Percentiles rank a stretch among this genome's conserved stretches.
phyloP scores from a whole-genome alignment of 257 asterid species.

The Solanum virginianum region DNA sequence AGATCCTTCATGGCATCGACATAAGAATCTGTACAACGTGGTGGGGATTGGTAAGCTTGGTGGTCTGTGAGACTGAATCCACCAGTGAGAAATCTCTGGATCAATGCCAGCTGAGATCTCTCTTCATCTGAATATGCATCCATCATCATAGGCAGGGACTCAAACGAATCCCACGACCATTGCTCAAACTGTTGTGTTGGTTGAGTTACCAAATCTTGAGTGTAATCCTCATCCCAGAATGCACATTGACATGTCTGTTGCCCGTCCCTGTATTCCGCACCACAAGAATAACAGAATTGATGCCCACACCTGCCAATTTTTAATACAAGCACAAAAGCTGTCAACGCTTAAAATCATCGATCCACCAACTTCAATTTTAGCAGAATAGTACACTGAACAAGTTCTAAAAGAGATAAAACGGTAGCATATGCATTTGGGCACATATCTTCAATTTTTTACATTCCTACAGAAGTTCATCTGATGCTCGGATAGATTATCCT shows the following conservation, averaged over 20 bases:
- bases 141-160: slow-evolving; percentile 55
- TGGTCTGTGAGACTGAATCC: slow-evolving; percentile 63
- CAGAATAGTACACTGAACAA: background rate
- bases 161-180: slow-evolving; percentile 92
- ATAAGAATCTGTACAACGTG: slow-evolving; percentile 63
- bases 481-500: background rate
- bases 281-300: slow-evolving; percentile 78
- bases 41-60: slow-evolving; percentile 48
- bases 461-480: background rate
- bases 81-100: slow-evolving; percentile 87
- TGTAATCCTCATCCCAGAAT: slow-evolving; percentile 50
- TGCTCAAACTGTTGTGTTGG: slow-evolving; percentile 61
- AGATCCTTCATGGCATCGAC: slow-evolving; percentile 91
- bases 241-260: slow-evolving; percentile 62
- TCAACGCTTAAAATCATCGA: background rate
- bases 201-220: slow-evolving; percentile 21
- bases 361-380: background rate
- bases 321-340: background rate
- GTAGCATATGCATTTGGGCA: background rate
- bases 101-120: slow-evolving; percentile 83
- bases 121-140: slow-evolving; percentile 91
- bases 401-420: background rate
- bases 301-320: slow-evolving; percentile 60
- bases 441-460: background rate
- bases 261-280: slow-evolving; percentile 39